These are phyloP conservation scores for Phylloporus sp. DNA, from an alignment of 1,284 basidiomycete genomes.

Conservation along the genomic window DNA sequence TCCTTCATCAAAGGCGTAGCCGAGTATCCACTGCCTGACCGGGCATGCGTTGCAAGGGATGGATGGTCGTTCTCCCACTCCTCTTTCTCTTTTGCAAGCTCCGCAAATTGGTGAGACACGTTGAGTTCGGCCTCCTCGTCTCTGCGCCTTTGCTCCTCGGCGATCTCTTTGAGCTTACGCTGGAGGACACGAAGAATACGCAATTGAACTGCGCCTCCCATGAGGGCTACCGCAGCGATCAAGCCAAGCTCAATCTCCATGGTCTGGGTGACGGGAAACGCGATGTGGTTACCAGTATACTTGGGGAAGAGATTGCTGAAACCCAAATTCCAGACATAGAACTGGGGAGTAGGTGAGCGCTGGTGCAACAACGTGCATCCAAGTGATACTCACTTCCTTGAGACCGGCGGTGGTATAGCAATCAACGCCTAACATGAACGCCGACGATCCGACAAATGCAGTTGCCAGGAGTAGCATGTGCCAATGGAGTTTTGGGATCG, in stretches of 20 bases:
- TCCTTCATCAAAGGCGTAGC: constrained; percentile 63
- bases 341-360: constrained; percentile 49
- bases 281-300: constrained; percentile 65
- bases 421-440: constrained; percentile 91
- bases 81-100: constrained; percentile 71
- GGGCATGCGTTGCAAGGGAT: constrained; percentile 57
- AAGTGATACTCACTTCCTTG: constrained; percentile 71
- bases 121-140: constrained; percentile 78
- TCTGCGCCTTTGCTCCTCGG: constrained; percentile 72
- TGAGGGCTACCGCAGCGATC: constrained; percentile 78
- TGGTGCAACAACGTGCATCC: neutral
- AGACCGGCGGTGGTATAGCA: constrained; percentile 90
- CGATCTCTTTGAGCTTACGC: constrained; percentile 78
- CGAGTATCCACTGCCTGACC: constrained; percentile 63
- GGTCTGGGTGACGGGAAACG: constrained; percentile 84
- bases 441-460: constrained; percentile 89
- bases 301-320: constrained; percentile 81
- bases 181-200: constrained; percentile 82
- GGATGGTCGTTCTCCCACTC: constrained; percentile 91
- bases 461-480: constrained; percentile 83
- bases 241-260: constrained; percentile 96
- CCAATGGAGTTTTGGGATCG: constrained; percentile 77
- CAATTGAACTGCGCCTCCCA: constrained; percentile 90
- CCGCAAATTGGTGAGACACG: constrained; percentile 74
- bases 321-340: constrained; percentile 95